phyloP scores from a whole-genome alignment of 768 basidiomycete species.

The Mycena latifolia region DNA sequence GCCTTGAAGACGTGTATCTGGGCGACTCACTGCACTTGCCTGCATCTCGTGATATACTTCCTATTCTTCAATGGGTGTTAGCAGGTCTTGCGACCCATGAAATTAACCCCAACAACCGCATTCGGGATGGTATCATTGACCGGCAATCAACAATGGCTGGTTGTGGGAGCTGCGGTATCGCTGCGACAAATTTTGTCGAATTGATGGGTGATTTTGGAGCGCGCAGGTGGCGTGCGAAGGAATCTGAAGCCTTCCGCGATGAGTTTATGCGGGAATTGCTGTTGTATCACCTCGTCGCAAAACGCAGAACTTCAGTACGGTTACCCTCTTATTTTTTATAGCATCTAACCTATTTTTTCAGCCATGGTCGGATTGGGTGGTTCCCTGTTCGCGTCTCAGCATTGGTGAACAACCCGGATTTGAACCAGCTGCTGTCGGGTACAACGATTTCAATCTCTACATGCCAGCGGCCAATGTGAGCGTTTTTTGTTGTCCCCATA shows the following conservation, averaged over 20 bases:
- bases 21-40: conserved; percentile 10
- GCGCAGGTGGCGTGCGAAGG: too few species aligned
- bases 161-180: background rate
- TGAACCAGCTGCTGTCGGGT: background rate
- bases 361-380: too few species aligned
- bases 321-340: too few species aligned
- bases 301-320: too few species aligned
- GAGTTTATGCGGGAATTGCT: too few species aligned
- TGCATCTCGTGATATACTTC: background rate
- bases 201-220: background rate
- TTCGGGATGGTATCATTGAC: background rate
- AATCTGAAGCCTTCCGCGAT: too few species aligned
- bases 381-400: too few species aligned
- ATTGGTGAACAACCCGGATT: background rate
- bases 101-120: background rate
- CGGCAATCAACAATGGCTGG: too few species aligned
- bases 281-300: too few species aligned
- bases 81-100: background rate
- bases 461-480: background rate
- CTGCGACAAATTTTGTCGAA: too few species aligned
- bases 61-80: conserved; percentile 8
- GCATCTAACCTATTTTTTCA: too few species aligned
- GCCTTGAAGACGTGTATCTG: background rate
- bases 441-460: conserved; percentile 11
- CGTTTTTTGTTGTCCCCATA: background rate